Conservation (phyloP, 1,139 yeast genomes). For the Entelexis sorbosivorans region DNA sequence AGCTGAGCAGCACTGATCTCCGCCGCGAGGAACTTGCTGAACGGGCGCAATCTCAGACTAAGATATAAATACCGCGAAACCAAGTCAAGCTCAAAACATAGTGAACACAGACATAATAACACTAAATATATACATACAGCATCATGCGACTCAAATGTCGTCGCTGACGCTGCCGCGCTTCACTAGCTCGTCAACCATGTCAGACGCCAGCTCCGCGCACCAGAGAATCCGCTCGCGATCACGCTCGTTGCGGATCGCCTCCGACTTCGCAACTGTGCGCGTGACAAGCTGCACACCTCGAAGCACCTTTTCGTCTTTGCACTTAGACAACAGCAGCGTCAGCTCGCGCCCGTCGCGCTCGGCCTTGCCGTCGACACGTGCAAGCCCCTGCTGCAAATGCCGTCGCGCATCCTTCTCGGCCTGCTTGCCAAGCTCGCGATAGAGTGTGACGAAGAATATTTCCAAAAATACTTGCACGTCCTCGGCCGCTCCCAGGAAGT, state of each 20-base stretch:
- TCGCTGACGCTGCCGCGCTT: neutral
- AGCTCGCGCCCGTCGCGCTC: slow-evolving; percentile 45
- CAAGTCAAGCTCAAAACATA: too few species aligned
- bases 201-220: slow-evolving; percentile 19
- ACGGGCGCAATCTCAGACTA: neutral
- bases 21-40: slow-evolving; percentile 29
- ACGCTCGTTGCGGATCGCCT: slow-evolving; percentile 22
- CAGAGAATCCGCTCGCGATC: slow-evolving; percentile 21
- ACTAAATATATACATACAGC: neutral
- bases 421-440: slow-evolving; percentile 55
- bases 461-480: slow-evolving; percentile 65
- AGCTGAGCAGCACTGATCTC: slow-evolving; percentile 68
- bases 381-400: slow-evolving; percentile 12
- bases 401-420: slow-evolving; percentile 29
- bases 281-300: slow-evolving; percentile 62
- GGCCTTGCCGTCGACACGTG: neutral
- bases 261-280: slow-evolving; percentile 28
- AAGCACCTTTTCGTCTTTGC: slow-evolving; percentile 53
- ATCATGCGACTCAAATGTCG: neutral
- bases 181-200: slow-evolving; percentile 17
- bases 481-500: slow-evolving; percentile 59
- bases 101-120: too few species aligned
- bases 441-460: slow-evolving; percentile 54
- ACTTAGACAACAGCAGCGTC: slow-evolving; percentile 45
- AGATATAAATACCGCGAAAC: neutral